Evolutionary conservation across 805 yeast species (phyloP).

Genomic region (Osmozyma mogii): DNA sequence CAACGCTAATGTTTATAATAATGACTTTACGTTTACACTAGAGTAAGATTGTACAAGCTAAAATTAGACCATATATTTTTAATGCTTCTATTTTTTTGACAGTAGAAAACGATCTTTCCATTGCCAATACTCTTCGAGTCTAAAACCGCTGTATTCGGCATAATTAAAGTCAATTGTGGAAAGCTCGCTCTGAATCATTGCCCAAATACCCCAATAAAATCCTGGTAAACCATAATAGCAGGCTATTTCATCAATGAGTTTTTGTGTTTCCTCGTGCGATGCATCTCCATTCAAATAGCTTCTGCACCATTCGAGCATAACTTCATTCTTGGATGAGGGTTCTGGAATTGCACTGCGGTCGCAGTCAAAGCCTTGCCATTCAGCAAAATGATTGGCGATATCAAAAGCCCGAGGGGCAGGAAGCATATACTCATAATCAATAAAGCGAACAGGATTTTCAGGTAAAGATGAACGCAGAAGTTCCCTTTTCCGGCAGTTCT

Average conservation of each 20-base stretch:
- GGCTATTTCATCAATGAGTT: slow-evolving; percentile 46
- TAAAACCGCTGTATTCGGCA: slow-evolving; percentile 46
- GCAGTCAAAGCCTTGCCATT: slow-evolving; percentile 80
- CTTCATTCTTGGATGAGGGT: slow-evolving; percentile 35
- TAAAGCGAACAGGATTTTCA: slow-evolving; percentile 44
- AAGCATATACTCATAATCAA: slow-evolving; percentile 67
- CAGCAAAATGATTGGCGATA: slow-evolving; percentile 67
- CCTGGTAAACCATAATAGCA: slow-evolving; percentile 74
- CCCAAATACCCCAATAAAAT: slow-evolving; percentile 82
- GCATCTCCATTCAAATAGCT: slow-evolving; percentile 41
- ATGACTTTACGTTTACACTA: too few species aligned
- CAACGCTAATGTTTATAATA: slow-evolving; percentile 12
- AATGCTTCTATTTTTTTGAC: too few species aligned
- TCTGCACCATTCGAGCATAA: slow-evolving; percentile 49
- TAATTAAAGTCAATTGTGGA: slow-evolving; percentile 71
- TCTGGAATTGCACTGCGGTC: slow-evolving; percentile 50
- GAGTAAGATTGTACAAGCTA: too few species aligned
- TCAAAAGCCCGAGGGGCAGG: slow-evolving; percentile 71
- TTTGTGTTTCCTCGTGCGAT: slow-evolving; percentile 25
- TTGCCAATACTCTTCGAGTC: slow-evolving; percentile 60
- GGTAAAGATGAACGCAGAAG: slow-evolving; percentile 3
- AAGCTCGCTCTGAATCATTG: slow-evolving; percentile 62
- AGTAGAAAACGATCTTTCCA: slow-evolving; percentile 46
- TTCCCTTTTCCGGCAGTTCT: neutral
- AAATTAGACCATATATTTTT: too few species aligned